These are phyloP conservation scores for Saccharomyces hybrid DNA, from an alignment of 1,139 yeast species.

Conservation along the genomic window DNA sequence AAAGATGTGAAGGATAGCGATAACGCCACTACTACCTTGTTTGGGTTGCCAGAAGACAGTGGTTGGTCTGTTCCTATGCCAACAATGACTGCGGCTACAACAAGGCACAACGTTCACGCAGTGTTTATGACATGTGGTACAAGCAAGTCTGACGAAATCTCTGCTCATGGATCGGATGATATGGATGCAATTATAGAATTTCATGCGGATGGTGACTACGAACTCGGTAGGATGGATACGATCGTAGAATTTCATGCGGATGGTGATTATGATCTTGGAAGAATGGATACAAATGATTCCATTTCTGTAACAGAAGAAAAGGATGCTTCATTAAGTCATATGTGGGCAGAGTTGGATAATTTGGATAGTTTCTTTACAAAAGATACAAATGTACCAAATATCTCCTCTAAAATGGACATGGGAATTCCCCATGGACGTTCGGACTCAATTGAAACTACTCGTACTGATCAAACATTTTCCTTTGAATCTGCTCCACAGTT, in stretches of 20 bases:
- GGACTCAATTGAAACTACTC: conserved; percentile 46
- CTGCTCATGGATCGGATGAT: conserved; percentile 27
- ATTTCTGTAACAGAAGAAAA: conserved; percentile 48
- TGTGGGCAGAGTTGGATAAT: conserved; percentile 96
- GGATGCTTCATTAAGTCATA: conserved; percentile 72
- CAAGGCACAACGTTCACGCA: conserved; percentile 90
- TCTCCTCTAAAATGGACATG: conserved; percentile 15
- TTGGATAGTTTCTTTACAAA: conserved; percentile 87
- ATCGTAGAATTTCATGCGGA: too few relatives aligned
- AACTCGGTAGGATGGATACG: too few relatives aligned
- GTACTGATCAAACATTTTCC: conserved; percentile 40
- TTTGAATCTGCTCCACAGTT: conserved; percentile 71
- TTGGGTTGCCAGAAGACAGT: conserved; percentile 90
- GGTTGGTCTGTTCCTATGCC: conserved; percentile 99
- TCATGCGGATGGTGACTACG: too few relatives aligned
- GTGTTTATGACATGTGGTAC: conserved; percentile 75
- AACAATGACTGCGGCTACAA: conserved; percentile 75
- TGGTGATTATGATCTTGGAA: too few relatives aligned
- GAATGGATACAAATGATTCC: conserved; percentile 24
- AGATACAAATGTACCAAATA: conserved; percentile 46
- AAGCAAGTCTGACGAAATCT: conserved; percentile 21
- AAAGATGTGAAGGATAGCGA: conserved; percentile 69
- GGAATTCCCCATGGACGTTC: conserved; percentile 38
- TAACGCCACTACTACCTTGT: conserved; percentile 79
- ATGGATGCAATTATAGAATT: too few relatives aligned